phyloP scores from a whole-genome alignment of 768 basidiomycete species.

The Termitomyces heimii region DNA sequence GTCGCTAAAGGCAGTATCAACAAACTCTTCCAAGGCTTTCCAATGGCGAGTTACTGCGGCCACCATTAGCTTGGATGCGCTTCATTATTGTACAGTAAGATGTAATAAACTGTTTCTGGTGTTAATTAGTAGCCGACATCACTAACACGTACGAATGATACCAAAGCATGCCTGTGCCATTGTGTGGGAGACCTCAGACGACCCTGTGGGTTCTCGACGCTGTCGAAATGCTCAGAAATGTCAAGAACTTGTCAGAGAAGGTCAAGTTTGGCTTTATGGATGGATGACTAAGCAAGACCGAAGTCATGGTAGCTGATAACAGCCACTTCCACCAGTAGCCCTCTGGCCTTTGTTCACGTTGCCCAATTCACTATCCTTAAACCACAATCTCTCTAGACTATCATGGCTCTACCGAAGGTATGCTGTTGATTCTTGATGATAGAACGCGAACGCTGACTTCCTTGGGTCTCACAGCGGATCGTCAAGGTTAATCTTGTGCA shows the following conservation, averaged over 20 bases:
- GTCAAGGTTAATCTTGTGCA: constrained; percentile 34
- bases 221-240: not conserved
- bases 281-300: constrained; percentile 11
- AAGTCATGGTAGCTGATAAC: constrained; percentile 6
- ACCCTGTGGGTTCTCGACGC: not conserved
- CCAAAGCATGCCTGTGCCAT: not conserved
- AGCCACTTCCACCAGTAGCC: not conserved
- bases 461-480: constrained; percentile 30
- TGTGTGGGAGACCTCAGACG: not conserved
- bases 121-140: not conserved
- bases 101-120: not conserved
- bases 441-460: not conserved
- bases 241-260: not conserved
- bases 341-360: constrained; percentile 1
- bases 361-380: constrained; percentile 1
- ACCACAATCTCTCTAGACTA: constrained; percentile 4
- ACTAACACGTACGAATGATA: not conserved
- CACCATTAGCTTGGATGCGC: not conserved
- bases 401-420: constrained; percentile 54
- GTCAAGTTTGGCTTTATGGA: not conserved
- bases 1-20: not conserved
- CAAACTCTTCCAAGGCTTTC: not conserved
- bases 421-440: not conserved
- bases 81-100: not conserved
- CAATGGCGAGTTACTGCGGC: not conserved